A percentile compares a stretch with the other conserved stretches of the same genome.
These are phyloP conservation scores for Aspergillus sp. DNA, from an alignment of 2,329 filamentous ascomycete genomes.

Conservation along the genomic window DNA sequence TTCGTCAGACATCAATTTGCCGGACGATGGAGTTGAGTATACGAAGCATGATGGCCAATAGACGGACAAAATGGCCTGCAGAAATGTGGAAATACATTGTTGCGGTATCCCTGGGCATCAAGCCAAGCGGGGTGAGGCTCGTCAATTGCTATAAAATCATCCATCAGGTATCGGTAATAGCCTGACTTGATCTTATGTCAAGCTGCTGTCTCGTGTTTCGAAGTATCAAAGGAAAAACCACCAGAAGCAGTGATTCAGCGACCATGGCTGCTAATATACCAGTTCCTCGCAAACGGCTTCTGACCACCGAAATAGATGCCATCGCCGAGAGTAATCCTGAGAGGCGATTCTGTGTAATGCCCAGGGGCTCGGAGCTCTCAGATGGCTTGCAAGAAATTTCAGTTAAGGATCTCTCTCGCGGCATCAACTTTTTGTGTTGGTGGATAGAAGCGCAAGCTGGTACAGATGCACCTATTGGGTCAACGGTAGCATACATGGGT, in stretches of 20 bases:
- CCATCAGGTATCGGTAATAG: neutral
- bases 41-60: neutral
- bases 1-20: neutral
- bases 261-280: neutral
- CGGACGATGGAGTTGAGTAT: neutral
- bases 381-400: neutral
- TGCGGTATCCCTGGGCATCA: neutral
- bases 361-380: neutral
- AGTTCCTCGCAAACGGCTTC: neutral
- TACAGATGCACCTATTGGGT: neutral
- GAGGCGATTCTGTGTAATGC: neutral
- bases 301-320: neutral
- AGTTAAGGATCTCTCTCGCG: neutral
- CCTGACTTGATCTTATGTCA: too few relatives aligned
- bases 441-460: neutral
- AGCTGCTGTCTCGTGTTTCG: too few relatives aligned
- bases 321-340: neutral
- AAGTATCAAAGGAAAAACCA: too few relatives aligned
- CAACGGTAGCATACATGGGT: slow-evolving; percentile 22
- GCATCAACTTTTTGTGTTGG: neutral
- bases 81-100: neutral
- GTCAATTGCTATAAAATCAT: neutral
- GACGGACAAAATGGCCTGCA: neutral
- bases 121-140: neutral
- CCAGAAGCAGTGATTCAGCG: neutral